Conservation (phyloP, 495 filamentous ascomycete species). For the Platismatia glauca region DNA sequence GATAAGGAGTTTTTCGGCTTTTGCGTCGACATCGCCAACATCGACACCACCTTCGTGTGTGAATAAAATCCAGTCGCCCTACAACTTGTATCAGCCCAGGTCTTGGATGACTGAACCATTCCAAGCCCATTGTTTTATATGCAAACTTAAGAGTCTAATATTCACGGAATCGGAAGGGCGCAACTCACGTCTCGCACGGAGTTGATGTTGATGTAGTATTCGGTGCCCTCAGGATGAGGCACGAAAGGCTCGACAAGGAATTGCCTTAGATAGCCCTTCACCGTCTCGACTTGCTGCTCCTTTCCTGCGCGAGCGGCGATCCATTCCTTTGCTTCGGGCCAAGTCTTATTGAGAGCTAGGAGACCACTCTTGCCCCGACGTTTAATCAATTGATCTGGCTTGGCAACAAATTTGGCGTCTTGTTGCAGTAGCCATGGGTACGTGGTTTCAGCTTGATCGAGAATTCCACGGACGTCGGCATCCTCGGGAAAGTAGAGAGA, state of each 20-base stretch:
- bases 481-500: conserved; percentile 90
- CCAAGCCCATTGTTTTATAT: conserved; percentile 7
- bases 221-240: conserved; percentile 82
- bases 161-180: not conserved
- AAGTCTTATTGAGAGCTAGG: conserved; percentile 92
- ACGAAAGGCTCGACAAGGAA: conserved; percentile 99
- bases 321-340: conserved; percentile 87
- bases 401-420: conserved; percentile 91
- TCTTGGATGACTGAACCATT: not conserved
- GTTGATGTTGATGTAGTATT: conserved; percentile 99
- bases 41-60: conserved; percentile 99
- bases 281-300: conserved; percentile 83
- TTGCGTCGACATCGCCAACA: conserved; percentile 97
- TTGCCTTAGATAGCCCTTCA: conserved; percentile 76
- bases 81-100: conserved; percentile 7
- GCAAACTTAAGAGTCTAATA: not conserved
- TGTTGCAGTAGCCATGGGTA: conserved; percentile 85
- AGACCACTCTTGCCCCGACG: conserved; percentile 97
- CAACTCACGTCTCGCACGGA: conserved; percentile 76
- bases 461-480: conserved; percentile 68
- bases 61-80: conserved; percentile 99
- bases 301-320: conserved; percentile 86
- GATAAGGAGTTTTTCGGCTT: conserved; percentile 96
- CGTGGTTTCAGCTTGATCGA: conserved; percentile 88
- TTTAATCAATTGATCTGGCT: conserved; percentile 99